A percentile compares a stretch with the other conserved stretches of the same genome.
Conservation (phyloP, 1,284 basidiomycete genomes). For the Boletus sp. region DNA sequence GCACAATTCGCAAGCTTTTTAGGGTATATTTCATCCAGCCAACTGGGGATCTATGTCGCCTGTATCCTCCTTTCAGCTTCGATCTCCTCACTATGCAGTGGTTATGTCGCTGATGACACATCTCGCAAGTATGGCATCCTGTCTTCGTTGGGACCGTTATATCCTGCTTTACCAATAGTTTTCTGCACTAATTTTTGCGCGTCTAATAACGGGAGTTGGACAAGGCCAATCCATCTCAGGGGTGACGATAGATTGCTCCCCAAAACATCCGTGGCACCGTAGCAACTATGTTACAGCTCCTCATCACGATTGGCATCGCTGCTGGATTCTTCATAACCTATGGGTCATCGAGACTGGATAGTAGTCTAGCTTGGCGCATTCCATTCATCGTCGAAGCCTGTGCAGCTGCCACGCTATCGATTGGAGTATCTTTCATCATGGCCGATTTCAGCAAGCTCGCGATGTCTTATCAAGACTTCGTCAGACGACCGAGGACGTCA, state of each 20-base stretch:
- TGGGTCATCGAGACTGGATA: conserved; percentile 37
- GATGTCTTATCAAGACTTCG: conserved; percentile 22
- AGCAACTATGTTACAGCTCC: conserved; percentile 42
- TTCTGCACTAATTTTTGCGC: conserved; percentile 43
- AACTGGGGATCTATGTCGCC: conserved; percentile 43
- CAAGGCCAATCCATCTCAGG: conserved; percentile 47
- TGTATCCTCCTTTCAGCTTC: conserved; percentile 47
- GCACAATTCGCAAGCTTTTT: conserved; percentile 38
- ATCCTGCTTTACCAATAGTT: conserved; percentile 31
- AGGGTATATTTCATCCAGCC: conserved; percentile 33
- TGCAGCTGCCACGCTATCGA: conserved; percentile 38
- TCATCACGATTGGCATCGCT: conserved; percentile 44
- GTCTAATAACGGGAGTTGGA: conserved; percentile 46
- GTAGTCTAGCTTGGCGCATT: conserved; percentile 45
- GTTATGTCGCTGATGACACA: conserved; percentile 44
- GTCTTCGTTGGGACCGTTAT: conserved; percentile 39
- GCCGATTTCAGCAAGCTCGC: conserved; percentile 40
- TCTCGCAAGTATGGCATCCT: conserved; percentile 47
- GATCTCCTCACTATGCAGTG: conserved; percentile 42
- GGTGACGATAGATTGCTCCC: conserved; percentile 47
- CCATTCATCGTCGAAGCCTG: conserved; percentile 44
- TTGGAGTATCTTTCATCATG: conserved; percentile 46
- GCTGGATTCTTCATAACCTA: conserved; percentile 51
- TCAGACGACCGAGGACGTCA: conserved; percentile 7
- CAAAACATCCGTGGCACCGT: conserved; percentile 40